These are phyloP conservation scores for Botrytis squamosa DNA, from an alignment of 2,329 filamentous ascomycete genomes.

Conservation along the genomic window DNA sequence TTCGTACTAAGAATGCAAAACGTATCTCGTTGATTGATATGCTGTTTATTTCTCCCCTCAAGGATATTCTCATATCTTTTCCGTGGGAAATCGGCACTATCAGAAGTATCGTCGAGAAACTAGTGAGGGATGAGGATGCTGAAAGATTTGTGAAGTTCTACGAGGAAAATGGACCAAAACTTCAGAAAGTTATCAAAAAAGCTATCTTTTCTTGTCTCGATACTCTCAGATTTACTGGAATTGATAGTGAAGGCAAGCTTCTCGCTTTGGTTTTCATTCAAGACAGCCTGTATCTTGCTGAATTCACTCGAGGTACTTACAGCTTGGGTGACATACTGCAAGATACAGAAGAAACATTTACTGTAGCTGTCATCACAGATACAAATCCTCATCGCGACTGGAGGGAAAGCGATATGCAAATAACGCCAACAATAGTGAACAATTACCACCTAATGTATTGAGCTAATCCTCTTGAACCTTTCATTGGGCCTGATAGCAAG, in stretches of 20 bases:
- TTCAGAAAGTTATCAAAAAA: background rate
- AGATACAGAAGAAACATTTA: background rate
- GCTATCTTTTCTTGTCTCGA: background rate
- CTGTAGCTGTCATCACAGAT: background rate
- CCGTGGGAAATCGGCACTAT: background rate
- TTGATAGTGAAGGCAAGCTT: background rate
- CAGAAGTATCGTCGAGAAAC: background rate
- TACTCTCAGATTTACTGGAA: background rate
- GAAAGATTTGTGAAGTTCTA: background rate
- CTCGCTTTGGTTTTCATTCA: background rate
- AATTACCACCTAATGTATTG: background rate
- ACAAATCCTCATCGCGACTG: background rate
- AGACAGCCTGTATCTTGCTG: background rate
- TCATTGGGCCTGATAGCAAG: no score
- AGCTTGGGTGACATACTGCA: background rate
- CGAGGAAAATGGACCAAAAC: background rate
- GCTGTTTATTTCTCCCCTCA: background rate
- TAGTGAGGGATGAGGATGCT: background rate
- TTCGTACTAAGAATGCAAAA: no score
- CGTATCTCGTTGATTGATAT: no score
- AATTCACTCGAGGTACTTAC: background rate
- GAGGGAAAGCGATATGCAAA: background rate
- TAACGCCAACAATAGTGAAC: background rate
- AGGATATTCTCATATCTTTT: background rate
- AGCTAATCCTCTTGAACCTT: background rate